phyloP scores from a whole-genome alignment of 2,329 filamentous ascomycete species.

The Neospermospora avenae region DNA sequence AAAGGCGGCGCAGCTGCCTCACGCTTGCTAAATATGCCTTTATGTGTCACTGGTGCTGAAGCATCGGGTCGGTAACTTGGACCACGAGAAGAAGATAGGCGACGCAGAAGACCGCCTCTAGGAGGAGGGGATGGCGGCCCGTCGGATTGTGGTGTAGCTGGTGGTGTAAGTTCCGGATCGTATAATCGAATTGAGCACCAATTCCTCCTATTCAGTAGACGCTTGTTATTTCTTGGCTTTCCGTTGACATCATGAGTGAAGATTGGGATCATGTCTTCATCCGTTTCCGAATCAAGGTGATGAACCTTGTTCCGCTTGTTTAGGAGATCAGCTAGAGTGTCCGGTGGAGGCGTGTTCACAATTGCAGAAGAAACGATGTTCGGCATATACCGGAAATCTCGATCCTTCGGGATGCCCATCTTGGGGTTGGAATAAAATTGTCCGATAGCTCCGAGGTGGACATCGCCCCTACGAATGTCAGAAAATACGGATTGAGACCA shows the following conservation, averaged over 20 bases:
- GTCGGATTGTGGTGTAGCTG: constrained; percentile 57
- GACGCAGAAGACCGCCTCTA: constrained; percentile 30
- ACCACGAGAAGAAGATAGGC: constrained; percentile 34
- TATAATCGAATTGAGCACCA: constrained; percentile 94
- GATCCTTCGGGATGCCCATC: constrained; percentile 75
- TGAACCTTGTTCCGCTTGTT: constrained; percentile 88
- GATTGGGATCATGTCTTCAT: constrained; percentile 94
- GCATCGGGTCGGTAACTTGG: constrained; percentile 33
- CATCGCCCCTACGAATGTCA: constrained; percentile 67
- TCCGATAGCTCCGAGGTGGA: constrained; percentile 86
- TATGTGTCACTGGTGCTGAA: constrained; percentile 28
- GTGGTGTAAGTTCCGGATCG: constrained; percentile 72
- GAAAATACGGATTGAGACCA: not conserved
- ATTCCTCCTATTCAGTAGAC: constrained; percentile 83
- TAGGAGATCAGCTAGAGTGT: constrained; percentile 83
- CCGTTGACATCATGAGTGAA: constrained; percentile 88
- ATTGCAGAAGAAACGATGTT: constrained; percentile 95
- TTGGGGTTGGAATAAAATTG: constrained; percentile 95
- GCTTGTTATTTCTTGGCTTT: constrained; percentile 86
- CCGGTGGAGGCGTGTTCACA: constrained; percentile 84
- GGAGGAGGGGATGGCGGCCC: constrained; percentile 39
- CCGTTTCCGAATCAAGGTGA: constrained; percentile 71
- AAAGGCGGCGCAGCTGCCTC: constrained; percentile 16
- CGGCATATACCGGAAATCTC: constrained; percentile 94
- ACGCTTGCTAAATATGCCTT: constrained; percentile 15